These are phyloP conservation scores for Fraxinus latifolia DNA, from an alignment of 305 asterid genomes.

Conservation along the genomic window DNA sequence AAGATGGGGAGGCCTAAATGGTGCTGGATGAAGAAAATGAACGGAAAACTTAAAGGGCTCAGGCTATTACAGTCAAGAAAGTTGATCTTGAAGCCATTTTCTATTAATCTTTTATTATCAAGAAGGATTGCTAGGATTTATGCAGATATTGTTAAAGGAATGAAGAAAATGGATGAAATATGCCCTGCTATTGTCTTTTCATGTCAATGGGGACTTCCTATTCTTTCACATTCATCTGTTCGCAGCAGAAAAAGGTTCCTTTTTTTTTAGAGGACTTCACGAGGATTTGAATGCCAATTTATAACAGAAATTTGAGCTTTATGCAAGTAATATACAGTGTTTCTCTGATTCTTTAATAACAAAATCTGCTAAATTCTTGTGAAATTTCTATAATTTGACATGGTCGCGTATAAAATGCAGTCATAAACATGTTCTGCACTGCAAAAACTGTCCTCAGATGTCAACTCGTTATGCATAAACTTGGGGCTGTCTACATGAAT, in stretches of 20 bases:
- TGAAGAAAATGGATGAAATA: slow-evolving; percentile 48
- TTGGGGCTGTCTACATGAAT: not conserved
- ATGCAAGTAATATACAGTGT: too few species aligned
- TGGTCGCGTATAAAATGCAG: not conserved
- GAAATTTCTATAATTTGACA: not conserved
- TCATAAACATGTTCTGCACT: not conserved
- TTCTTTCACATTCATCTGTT: slow-evolving; percentile 45
- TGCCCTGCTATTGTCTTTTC: slow-evolving; percentile 48
- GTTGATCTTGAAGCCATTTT: slow-evolving; percentile 65
- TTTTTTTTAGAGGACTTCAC: slow-evolving; percentile 6
- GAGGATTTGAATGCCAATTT: not conserved
- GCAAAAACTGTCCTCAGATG: not conserved
- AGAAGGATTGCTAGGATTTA: slow-evolving; percentile 27
- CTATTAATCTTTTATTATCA: slow-evolving; percentile 36
- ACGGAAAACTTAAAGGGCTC: slow-evolving; percentile 44
- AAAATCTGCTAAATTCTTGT: not conserved
- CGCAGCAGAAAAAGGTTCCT: slow-evolving; percentile 15
- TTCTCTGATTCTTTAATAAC: not conserved
- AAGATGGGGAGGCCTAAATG: slow-evolving; percentile 26
- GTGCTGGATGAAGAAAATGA: slow-evolving; percentile 35
- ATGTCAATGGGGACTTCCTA: slow-evolving; percentile 69
- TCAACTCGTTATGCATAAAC: not conserved
- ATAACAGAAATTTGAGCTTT: not conserved
- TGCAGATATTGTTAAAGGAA: slow-evolving; percentile 27
- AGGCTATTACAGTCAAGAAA: slow-evolving; percentile 41